Base-by-base conservation (phyloP, 805 yeast genomes). In the Lachancea nothofagi region DNA sequence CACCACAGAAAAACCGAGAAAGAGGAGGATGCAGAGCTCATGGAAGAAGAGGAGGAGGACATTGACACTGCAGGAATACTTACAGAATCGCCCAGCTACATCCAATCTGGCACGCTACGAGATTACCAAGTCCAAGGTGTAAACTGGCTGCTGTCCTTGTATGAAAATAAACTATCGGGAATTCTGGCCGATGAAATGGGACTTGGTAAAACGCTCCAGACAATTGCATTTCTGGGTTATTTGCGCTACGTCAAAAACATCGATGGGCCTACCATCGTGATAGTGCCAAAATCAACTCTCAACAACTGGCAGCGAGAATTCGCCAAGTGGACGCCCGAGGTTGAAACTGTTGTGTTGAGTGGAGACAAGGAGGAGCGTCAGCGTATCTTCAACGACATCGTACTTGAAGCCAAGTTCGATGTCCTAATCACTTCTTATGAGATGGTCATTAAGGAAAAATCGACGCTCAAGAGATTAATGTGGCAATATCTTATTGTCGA, bases 161-260 rank as follows among this genome's bases (percentile, higher is more conserved):
- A 88, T 59, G 96, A 89, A 50, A 87, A 90, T 61, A 75, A 83
- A 51, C 71, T 90, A 31, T 83, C 95, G 7, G 98, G 98, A 15
- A 93, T 90, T 33, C 66, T 90, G 36, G 98, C 98, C 9, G 98
- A 90, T 64, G 98, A 90, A 61, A 90, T 93, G 98, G 98, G 98
- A 2, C 71, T 90, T 29, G 98, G 98, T 41, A 90, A 90, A 62
- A 90, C 98, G 4, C 67, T 93, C 41, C 98, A 90, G 64, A 90
- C 97, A 0, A 87, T 90, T 33, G 77, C 97, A 1, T 93, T 90
- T 53, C 65, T 90, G 35, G 97, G 97, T 0, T 87, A 84, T 58
- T 64, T 93, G 44, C 74, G 97, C 47, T 87, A 86, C 56, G 69
- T 80, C 40, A 79, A 79, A 51, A 74, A 78, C 21, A 74, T 89